Conservation (phyloP, 768 basidiomycete genomes). For the Coprinopsis cinerea region DNA sequence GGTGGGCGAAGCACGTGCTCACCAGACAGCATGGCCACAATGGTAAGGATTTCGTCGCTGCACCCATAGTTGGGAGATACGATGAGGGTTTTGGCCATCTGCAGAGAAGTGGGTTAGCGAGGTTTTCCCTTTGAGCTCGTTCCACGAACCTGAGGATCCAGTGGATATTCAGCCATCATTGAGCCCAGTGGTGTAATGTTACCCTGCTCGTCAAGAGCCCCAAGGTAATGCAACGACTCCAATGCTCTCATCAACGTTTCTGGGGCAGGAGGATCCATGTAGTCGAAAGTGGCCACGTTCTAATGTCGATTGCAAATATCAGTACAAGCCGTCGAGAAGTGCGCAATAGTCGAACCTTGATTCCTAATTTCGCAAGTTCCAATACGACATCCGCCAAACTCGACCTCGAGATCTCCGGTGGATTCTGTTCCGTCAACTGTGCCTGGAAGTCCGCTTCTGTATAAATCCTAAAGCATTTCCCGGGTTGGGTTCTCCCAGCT, state of each 20-base stretch:
- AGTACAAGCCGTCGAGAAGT: not conserved
- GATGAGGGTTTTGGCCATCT: constrained; percentile 92
- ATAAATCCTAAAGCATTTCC: constrained; percentile 95
- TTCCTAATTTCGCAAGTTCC: constrained; percentile 89
- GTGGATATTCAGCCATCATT: constrained; percentile 97
- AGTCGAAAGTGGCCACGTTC: constrained; percentile 86
- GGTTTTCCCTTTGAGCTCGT: not conserved
- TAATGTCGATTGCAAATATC: constrained; percentile 14
- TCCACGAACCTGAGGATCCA: constrained; percentile 83
- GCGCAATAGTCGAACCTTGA: constrained; percentile 50
- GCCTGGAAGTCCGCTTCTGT: constrained; percentile 96
- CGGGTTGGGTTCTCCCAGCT: constrained; percentile 92
- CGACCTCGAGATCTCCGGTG: constrained; percentile 91
- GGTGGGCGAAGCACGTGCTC: constrained; percentile 15
- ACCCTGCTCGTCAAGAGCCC: constrained; percentile 91
- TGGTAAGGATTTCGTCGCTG: constrained; percentile 91
- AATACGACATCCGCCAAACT: constrained; percentile 92
- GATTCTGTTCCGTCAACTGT: constrained; percentile 94
- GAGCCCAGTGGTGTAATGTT: constrained; percentile 79
- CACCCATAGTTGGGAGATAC: constrained; percentile 92
- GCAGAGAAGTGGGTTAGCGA: constrained; percentile 3
- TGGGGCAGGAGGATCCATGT: constrained; percentile 89
- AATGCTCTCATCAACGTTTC: constrained; percentile 97
- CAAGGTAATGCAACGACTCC: constrained; percentile 87
- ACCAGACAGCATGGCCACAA: constrained; percentile 96